Percentiles rank a stretch among this genome's conserved stretches.
These are phyloP conservation scores for Xylariaceae sp. DNA, from an alignment of 2,329 filamentous ascomycete species.

Conservation along the genomic window DNA sequence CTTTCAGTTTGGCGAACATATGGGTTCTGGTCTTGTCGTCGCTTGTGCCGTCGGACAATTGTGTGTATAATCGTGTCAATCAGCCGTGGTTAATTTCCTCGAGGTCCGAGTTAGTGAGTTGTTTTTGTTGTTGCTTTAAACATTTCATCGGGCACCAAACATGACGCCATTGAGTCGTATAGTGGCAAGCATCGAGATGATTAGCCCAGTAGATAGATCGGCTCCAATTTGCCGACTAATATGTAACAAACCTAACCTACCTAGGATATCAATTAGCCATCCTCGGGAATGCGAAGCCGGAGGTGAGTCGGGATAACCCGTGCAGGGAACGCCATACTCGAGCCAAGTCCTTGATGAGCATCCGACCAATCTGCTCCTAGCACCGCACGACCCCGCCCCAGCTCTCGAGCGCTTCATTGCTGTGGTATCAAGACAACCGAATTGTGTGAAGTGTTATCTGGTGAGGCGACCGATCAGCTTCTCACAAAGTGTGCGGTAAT, in stretches of 20 bases:
- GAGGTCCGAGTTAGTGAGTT: too few relatives aligned
- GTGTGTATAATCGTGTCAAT: too few relatives aligned
- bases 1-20: too few relatives aligned
- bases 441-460: too few relatives aligned
- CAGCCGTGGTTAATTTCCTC: too few relatives aligned
- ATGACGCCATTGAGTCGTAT: background rate
- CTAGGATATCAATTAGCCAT: background rate
- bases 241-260: background rate
- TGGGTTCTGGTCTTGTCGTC: too few relatives aligned
- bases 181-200: background rate
- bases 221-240: background rate
- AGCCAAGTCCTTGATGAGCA: background rate
- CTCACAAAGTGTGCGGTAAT: background rate
- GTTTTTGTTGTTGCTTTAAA: too few relatives aligned
- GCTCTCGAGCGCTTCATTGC: background rate
- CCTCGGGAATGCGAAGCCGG: background rate
- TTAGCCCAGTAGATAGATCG: background rate
- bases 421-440: too few relatives aligned
- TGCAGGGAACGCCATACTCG: background rate
- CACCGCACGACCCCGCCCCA: background rate
- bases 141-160: background rate
- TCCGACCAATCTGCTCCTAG: background rate
- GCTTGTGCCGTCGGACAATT: too few relatives aligned
- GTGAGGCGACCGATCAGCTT: too few relatives aligned
- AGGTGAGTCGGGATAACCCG: background rate